These are phyloP conservation scores for Mortierella sp. DNA, from an alignment of 371 early-diverging fungal species.

Conservation along the genomic window DNA sequence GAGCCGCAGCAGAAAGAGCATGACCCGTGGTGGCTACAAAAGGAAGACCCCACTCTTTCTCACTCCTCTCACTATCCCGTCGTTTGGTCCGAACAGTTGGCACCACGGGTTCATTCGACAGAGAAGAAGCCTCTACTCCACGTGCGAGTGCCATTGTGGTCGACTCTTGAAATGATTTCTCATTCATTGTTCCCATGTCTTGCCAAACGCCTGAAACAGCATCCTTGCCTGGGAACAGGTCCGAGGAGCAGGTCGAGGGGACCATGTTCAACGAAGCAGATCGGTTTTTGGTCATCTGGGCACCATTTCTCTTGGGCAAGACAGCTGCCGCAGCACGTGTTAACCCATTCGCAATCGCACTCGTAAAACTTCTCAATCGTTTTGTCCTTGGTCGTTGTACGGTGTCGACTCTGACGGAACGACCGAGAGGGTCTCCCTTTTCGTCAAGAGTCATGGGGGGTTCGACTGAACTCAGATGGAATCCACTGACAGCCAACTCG, in stretches of 20 bases:
- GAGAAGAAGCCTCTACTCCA: background rate
- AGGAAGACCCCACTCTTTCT: slow-evolving; percentile 9
- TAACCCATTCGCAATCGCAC: slow-evolving; percentile 24
- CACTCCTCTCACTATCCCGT: slow-evolving; percentile 12
- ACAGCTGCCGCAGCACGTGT: slow-evolving; percentile 27
- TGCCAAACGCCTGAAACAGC: background rate
- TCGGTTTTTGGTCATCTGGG: slow-evolving; percentile 10
- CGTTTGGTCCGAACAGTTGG: background rate
- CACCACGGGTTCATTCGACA: background rate
- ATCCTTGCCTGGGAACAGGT: background rate
- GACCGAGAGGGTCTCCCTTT: too few relatives aligned
- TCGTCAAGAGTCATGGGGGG: too few relatives aligned
- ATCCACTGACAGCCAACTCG: slow-evolving; percentile 54
- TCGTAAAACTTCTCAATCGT: slow-evolving; percentile 22
- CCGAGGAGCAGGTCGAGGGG: background rate
- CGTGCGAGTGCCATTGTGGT: background rate
- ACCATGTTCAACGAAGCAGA: background rate
- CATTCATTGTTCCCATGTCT: slow-evolving; percentile 10
- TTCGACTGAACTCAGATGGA: slow-evolving; percentile 47
- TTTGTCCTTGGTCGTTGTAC: background rate
- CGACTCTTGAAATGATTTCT: background rate
- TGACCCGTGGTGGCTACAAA: slow-evolving; percentile 5
- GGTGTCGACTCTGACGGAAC: too few relatives aligned
- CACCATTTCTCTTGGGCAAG: slow-evolving; percentile 23
- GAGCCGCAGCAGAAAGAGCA: slow-evolving; percentile 29